Evolutionary conservation across 495 filamentous ascomycete species (phyloP).

Genomic region (Penicillium dipodomyicola): DNA sequence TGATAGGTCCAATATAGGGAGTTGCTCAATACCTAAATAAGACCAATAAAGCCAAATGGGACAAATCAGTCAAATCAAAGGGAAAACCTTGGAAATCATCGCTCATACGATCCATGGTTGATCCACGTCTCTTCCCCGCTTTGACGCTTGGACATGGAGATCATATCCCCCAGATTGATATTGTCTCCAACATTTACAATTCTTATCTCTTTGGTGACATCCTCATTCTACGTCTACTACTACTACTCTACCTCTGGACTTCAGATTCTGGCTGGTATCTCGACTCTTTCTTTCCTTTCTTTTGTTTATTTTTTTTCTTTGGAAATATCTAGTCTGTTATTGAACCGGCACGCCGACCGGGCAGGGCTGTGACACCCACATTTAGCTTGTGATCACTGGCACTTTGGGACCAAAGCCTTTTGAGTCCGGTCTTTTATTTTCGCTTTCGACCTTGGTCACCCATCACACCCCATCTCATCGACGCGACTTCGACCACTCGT

Average conservation of each 20-base stretch:
- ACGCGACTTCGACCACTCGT: slow-evolving; percentile 5
- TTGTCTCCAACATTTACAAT: not conserved
- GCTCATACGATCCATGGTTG: not conserved
- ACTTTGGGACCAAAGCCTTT: not conserved
- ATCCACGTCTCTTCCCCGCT: slow-evolving; percentile 22
- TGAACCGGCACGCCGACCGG: not conserved
- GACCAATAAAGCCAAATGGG: not conserved
- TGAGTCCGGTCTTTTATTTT: not conserved
- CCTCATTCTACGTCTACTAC: too few relatives aligned
- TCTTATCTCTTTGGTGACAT: not conserved
- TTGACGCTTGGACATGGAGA: slow-evolving; percentile 20
- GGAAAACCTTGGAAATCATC: not conserved
- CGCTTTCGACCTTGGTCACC: not conserved
- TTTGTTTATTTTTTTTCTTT: not conserved
- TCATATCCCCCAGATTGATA: slow-evolving; percentile 13
- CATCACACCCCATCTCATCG: not conserved
- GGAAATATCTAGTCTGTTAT: not conserved
- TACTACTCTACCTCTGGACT: not conserved
- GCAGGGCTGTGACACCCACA: not conserved
- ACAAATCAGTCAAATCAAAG: too few relatives aligned
- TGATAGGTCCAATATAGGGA: slow-evolving; percentile 15
- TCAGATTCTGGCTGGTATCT: not conserved
- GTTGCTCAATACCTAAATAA: not conserved
- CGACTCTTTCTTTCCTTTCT: not conserved
- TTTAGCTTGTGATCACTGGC: not conserved